Evolutionary conservation across 257 asterid genomes (phyloP), one percentile per base, ranked within the genome.

Genomic region (Gentiana straminea): DNA sequence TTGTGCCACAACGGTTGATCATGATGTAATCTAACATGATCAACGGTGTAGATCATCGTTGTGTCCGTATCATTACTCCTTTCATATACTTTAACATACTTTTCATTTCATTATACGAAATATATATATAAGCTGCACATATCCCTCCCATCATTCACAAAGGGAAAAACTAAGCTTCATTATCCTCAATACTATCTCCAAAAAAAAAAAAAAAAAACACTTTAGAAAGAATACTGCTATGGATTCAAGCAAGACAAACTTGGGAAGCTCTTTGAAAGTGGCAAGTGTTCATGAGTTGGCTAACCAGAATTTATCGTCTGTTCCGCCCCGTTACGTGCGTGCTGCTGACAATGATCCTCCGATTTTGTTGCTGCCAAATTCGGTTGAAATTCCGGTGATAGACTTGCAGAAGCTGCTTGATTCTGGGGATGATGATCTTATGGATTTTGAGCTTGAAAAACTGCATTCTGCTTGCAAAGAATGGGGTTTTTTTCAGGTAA

Each of bases 231-330:
- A 4, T 3, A 39, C 44, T 3, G 44, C 44, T 8, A 69, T 70
- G 73, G 68, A 66, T 12, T 11, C 73, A 32, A 51, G 33, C 13
- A 8, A 44, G 35, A 34, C 44, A 43, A 72, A 64, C 8, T 38
- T 69, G 2, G 82, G 77, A 0, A 48, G 70, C 53, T 72, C 81
- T 24, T 68, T 66, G 1, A 35, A 53, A 59, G 89, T 78, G 33
- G 85, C 85, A 12, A 49, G 9, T 41, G 89, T 81, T 2, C 85
- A 78, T 54, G 89, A 81, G 56, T 65, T 81, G 43, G 80, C 71
- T 0, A 78, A 78, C 67, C 52, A 64, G 58, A 53, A 65, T 46
- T 12, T 35, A 1, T 15, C 52, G 33, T 15, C 64, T 0, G 60
- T 81, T 48, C 83, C 85, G 2, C 33, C 77, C 32, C 62, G 81